Evolutionary conservation across 768 basidiomycete genomes (phyloP), one percentile per base, ranked within the genome.

Genomic region (Collybiopsis luxurians): DNA sequence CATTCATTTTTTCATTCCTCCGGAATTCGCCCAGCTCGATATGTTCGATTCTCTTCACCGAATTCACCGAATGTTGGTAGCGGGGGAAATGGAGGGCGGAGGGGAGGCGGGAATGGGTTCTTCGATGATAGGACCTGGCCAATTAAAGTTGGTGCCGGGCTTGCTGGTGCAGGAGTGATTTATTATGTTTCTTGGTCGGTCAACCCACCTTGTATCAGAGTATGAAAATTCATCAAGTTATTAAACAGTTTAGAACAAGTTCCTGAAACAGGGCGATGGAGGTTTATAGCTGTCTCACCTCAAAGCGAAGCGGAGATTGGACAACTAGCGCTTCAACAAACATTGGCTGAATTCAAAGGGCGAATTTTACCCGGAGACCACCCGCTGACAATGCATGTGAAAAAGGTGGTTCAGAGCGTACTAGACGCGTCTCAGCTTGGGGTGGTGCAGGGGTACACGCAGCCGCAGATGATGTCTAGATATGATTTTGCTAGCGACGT

Each of bases 201-300:
- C 23, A 26, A 11, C 19, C 21, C 2, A 36, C 11, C 11, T 44
- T 13, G 21, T 11, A 21, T 19, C 28, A 3, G 30, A n/a, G 13
- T 21, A 48, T 21, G 44, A n/a, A n/a, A n/a, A n/a, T n/a, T n/a
- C n/a, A n/a, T n/a, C n/a, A n/a, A n/a, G n/a, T n/a, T n/a, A 24
- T 11, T n/a, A n/a, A 26, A 42, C 60, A 95, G 92, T 64, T 76
- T 95, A 26, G 95, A 98, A 67, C 79, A 82, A 65, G 90, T 93
- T 0, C 85, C 89, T 2, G 88, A 95, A 66, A 95, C 92, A 0
- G 92, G 93, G 0, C 74, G 95, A 55, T 88, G 87, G 82, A 73
- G 95, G 21, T 97, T 95, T 67, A 96, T 98, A 83, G 88, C 90
- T 65, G 78, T 87, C 2, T 79, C 79, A 40, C 78, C 79, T 0